Evolutionary conservation across 768 basidiomycete genomes (phyloP).

Genomic region (Mycena maculata): DNA sequence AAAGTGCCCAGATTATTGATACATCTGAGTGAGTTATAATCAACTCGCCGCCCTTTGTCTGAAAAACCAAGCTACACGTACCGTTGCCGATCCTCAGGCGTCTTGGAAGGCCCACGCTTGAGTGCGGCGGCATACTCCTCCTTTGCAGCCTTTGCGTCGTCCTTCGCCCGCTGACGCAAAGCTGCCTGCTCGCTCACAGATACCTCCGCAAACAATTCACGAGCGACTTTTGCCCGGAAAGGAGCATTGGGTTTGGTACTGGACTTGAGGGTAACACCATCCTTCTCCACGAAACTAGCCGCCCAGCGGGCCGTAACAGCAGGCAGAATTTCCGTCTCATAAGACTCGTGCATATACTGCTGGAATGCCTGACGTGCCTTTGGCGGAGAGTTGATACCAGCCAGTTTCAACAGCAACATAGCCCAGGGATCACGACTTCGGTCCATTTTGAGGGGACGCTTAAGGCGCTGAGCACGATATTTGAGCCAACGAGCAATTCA

Average conservation of each 20-base stretch:
- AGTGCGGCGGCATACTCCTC: not conserved
- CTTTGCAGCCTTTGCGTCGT: not conserved
- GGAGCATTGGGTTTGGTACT: not conserved
- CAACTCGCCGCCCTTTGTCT: not conserved
- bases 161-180: not conserved
- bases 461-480: too few relatives aligned
- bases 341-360: slow-evolving; percentile 21
- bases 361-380: slow-evolving; percentile 10
- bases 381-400: not conserved
- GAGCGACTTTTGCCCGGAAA: not conserved
- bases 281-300: not conserved
- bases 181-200: not conserved
- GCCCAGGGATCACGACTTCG: not conserved
- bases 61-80: not conserved
- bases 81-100: not conserved
- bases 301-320: not conserved
- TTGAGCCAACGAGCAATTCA: slow-evolving; percentile 22
- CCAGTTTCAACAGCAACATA: slow-evolving; percentile 4
- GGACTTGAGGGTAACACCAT: not conserved
- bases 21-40: not conserved
- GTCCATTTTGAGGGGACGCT: not conserved
- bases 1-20: too few relatives aligned
- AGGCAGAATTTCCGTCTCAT: not conserved
- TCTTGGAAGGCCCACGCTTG: not conserved
- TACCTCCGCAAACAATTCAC: not conserved